Conservation (phyloP, 164 flowering plant genomes). For the Magnolia sinica region DNA sequence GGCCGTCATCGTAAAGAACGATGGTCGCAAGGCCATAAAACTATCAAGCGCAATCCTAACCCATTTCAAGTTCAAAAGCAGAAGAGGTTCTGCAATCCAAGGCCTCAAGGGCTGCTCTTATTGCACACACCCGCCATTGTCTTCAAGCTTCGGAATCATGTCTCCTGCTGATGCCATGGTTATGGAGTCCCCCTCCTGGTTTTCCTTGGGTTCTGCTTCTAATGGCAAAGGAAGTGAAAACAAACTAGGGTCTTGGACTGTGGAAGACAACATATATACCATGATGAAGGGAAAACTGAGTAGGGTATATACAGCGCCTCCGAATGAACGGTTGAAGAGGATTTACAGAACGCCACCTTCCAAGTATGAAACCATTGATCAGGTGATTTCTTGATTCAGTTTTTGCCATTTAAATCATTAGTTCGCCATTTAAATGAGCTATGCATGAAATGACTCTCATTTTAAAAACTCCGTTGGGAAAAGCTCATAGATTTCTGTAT, state of each 20-base stretch:
- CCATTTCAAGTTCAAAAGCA: conserved; percentile 52
- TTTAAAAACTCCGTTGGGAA: too few species aligned
- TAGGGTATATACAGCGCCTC: conserved; percentile 77
- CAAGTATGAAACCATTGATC: conserved; percentile 78
- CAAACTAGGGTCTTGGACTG: conserved; percentile 58
- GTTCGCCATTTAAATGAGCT: too few species aligned
- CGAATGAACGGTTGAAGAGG: conserved; percentile 58
- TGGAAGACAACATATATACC: conserved; percentile 55
- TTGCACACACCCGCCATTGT: conserved; percentile 58
- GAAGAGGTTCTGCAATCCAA: conserved; percentile 55
- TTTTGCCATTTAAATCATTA: too few species aligned
- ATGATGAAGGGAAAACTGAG: conserved; percentile 61
- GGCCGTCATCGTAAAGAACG: conserved; percentile 82
- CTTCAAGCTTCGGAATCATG: conserved; percentile 64
- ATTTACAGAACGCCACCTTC: conserved; percentile 64
- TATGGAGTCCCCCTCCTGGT: conserved; percentile 55
- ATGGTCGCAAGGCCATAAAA: conserved; percentile 50
- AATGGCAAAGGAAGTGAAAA: conserved; percentile 19
- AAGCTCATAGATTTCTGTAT: too few species aligned
- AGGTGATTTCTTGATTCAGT: conserved; percentile 40
- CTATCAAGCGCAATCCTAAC: conserved; percentile 67
- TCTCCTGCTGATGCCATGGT: conserved; percentile 75
- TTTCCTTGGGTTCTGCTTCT: conserved; percentile 35
- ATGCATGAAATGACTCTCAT: too few species aligned
- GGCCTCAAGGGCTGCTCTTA: conserved; percentile 71